Base-by-base conservation (phyloP, 2,329 filamentous ascomycete species). In the Venturia aucupariae region DNA sequence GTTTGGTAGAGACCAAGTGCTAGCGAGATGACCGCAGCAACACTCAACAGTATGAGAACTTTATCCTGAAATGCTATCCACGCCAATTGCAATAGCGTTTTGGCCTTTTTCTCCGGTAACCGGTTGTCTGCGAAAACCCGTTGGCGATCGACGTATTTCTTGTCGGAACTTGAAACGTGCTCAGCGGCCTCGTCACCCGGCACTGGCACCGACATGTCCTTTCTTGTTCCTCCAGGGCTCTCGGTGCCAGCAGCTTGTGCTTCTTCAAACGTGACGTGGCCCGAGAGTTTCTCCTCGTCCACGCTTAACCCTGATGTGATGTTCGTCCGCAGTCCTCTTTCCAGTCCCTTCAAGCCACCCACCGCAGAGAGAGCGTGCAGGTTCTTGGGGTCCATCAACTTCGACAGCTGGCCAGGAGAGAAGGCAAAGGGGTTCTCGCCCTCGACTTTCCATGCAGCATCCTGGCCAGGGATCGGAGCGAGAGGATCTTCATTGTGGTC, bases 21-120 rank as follows among this genome's bases (percentile, higher is more conserved):
- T 32, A 92, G 79, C 1, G 89, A 91, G 42, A 92, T 85, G n/a
- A 84, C 79, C 1, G 89, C 89, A 8, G 89, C 88, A 24, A 86
- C 79, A 0, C 87, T 88, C 65, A 91, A 79, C 4, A 91, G 76
- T 64, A 91, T 88, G 62, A 91, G 78, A 13, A 92, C 85, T 70
- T 92, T 92, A 75, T 92, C 89, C 71, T 92, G 91, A 76, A 90
- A 90, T 1, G 89, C 88, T 70, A 90, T 88, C 89, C 89, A 92
- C 67, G 90, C 88, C 51, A 92, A 76, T 70, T 86, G 80, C 66
- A 88, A 78, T 62, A 92, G 85, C 46, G 80, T 86, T 72, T 90
- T 91, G 30, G 86, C 79, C 70, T 88, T 89, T 69, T 84, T 84
- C 68, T 84, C 85, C 0, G 89, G 89, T 42, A 92, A 77, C 54